Evolutionary conservation across 768 basidiomycete species (phyloP).

Genomic region (Gloeopeniophorella convolvens): DNA sequence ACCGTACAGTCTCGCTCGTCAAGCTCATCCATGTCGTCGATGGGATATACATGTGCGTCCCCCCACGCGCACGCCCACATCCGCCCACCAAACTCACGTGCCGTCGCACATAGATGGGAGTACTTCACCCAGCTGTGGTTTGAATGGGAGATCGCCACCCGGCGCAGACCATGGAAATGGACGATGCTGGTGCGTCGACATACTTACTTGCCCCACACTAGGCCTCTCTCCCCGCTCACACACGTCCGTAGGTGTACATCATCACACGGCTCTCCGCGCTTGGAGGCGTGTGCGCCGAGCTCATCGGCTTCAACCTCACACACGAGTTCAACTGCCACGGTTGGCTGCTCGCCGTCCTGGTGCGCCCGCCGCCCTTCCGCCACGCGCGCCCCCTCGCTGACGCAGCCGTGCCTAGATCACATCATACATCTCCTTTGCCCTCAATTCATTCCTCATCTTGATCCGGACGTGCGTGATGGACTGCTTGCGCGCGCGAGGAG

Average conservation of each 20-base stretch:
- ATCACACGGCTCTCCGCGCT: not conserved
- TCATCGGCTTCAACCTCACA: not conserved
- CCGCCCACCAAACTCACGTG: not conserved
- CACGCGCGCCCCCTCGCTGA: not conserved
- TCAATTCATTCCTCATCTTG: conserved; percentile 5
- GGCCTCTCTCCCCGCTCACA: not conserved
- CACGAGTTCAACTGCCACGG: not conserved
- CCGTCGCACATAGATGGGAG: not conserved
- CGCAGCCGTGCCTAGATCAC: not conserved
- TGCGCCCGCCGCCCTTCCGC: not conserved
- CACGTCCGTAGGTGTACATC: conserved; percentile 3
- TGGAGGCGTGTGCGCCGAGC: not conserved
- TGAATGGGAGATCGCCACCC: not conserved
- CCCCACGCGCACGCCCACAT: not conserved
- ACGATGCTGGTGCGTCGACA: not conserved
- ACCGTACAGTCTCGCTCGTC: not conserved
- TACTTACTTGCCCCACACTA: not conserved
- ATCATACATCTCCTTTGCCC: not conserved
- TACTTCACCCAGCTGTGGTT: not conserved
- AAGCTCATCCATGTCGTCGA: not conserved
- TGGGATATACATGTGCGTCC: conserved; percentile 3
- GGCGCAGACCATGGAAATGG: not conserved
- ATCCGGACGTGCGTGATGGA: not conserved
- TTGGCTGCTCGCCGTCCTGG: not conserved
- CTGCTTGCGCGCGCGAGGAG: too few species aligned